A percentile compares a stretch with the other conserved stretches of the same genome.
Conservation (phyloP, 2,329 filamentous ascomycete species). For the Sarocladium strictum region DNA sequence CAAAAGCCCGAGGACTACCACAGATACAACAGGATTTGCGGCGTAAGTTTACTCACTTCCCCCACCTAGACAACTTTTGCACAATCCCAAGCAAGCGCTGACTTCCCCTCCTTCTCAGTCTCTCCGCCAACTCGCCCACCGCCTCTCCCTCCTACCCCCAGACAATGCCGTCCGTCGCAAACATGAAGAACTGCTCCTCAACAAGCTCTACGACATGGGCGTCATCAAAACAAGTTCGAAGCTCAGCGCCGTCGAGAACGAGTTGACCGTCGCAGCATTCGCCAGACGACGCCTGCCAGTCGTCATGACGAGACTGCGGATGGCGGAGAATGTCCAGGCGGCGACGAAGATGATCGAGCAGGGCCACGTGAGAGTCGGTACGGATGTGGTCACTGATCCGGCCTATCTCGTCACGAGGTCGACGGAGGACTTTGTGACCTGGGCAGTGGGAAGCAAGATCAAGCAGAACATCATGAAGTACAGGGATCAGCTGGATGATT, state of each 20-base stretch:
- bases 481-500: slow-evolving; percentile 91
- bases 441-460: slow-evolving; percentile 94
- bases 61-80: not conserved
- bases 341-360: slow-evolving; percentile 88
- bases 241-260: slow-evolving; percentile 79
- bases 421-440: slow-evolving; percentile 95
- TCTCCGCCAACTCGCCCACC: slow-evolving; percentile 85
- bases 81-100: not conserved
- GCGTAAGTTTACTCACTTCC: slow-evolving; percentile 38
- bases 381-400: slow-evolving; percentile 83
- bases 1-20: slow-evolving; percentile 84
- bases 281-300: slow-evolving; percentile 79
- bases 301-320: slow-evolving; percentile 82
- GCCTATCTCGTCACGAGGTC: slow-evolving; percentile 83
- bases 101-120: slow-evolving; percentile 43
- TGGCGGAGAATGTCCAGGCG: slow-evolving; percentile 86
- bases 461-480: slow-evolving; percentile 95
- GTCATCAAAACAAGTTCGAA: slow-evolving; percentile 71
- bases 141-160: slow-evolving; percentile 75
- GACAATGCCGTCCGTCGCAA: slow-evolving; percentile 72
- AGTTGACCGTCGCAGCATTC: slow-evolving; percentile 84
- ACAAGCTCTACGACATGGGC: slow-evolving; percentile 92
- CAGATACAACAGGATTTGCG: slow-evolving; percentile 60
- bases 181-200: slow-evolving; percentile 79
- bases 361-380: slow-evolving; percentile 86